A percentile compares a stretch with the other conserved stretches of the same genome.
Evolutionary conservation across 441 rosid genomes (phyloP).

Genomic region (Erysimum cheiri): DNA sequence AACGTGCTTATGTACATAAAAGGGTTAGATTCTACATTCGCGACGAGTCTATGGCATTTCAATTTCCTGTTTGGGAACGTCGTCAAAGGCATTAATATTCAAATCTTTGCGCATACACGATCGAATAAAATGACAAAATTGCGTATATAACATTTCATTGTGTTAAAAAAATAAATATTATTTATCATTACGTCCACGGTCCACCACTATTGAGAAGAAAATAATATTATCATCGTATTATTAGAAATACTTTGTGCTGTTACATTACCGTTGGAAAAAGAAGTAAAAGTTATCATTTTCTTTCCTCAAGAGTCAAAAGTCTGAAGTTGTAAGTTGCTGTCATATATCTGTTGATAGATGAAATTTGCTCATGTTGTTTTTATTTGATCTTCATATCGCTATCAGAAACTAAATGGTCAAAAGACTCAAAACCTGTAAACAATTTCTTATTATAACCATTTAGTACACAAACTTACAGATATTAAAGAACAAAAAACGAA

Average conservation of each 20-base stretch:
- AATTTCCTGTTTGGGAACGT: background rate
- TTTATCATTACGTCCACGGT: too few relatives aligned
- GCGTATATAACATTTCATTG: background rate
- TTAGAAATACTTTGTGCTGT: background rate
- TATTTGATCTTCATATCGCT: background rate
- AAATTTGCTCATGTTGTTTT: background rate
- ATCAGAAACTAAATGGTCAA: background rate
- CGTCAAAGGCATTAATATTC: background rate
- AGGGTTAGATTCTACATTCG: background rate
- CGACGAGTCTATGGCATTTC: background rate
- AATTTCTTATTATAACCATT: conserved; percentile 12
- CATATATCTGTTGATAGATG: background rate
- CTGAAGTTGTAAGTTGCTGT: background rate
- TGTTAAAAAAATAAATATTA: background rate
- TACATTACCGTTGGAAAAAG: background rate
- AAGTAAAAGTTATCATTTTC: too few relatives aligned
- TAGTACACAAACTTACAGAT: conserved; percentile 2
- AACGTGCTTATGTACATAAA: background rate
- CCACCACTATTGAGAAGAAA: too few relatives aligned
- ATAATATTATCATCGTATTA: too few relatives aligned
- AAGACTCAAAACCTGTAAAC: background rate
- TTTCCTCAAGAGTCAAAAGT: background rate
- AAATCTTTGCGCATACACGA: background rate
- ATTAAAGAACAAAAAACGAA: conserved; percentile 15
- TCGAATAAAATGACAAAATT: background rate